phyloP scores from a whole-genome alignment of 1,139 yeast species.

The Debaryomycetaceae sp. region DNA sequence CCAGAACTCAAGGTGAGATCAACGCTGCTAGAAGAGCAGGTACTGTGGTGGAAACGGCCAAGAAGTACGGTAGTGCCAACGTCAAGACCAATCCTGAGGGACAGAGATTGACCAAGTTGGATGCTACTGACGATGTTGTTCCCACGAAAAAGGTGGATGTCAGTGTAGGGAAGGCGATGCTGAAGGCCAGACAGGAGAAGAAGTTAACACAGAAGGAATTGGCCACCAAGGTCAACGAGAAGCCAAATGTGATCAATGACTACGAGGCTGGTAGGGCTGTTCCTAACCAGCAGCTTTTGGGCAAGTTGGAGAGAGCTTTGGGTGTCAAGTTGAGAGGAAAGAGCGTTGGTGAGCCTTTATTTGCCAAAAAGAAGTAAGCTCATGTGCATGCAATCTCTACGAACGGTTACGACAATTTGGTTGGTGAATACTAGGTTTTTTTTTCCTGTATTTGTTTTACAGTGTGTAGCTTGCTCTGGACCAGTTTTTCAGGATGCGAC shows the following conservation, averaged over 20 bases:
- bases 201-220: slow-evolving; percentile 90
- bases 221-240: slow-evolving; percentile 93
- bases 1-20: slow-evolving; percentile 71
- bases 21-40: slow-evolving; percentile 95
- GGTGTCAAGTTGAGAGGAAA: slow-evolving; percentile 96
- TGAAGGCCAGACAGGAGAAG: slow-evolving; percentile 85
- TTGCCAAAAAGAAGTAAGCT: slow-evolving; percentile 60
- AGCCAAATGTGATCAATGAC: slow-evolving; percentile 92
- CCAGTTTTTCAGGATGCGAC: background rate
- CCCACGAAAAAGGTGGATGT: slow-evolving; percentile 86
- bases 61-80: slow-evolving; percentile 79
- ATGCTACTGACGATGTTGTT: slow-evolving; percentile 89
- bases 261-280: slow-evolving; percentile 96
- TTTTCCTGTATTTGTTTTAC: background rate
- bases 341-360: slow-evolving; percentile 88
- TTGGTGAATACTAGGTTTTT: background rate
- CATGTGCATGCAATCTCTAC: background rate
- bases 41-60: slow-evolving; percentile 83
- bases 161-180: slow-evolving; percentile 83
- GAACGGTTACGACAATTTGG: background rate
- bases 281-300: slow-evolving; percentile 92
- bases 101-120: slow-evolving; percentile 89
- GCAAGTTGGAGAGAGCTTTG: slow-evolving; percentile 88
- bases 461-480: background rate
- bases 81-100: slow-evolving; percentile 78